Base-by-base conservation (phyloP, 371 early-diverging fungal species). In the Batkoa obscura region DNA sequence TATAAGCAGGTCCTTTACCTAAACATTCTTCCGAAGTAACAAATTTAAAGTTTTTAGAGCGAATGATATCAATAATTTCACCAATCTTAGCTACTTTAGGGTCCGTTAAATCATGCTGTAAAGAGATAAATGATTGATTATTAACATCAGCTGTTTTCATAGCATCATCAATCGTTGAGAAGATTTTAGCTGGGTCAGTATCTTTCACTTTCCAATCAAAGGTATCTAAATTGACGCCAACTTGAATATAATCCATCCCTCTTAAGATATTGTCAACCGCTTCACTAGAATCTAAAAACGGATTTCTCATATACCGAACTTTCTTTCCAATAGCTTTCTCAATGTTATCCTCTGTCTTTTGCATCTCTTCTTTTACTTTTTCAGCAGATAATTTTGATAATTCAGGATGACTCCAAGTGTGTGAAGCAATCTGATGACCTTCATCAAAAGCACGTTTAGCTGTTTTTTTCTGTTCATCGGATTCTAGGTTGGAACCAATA, bases 351-450 rank as follows among this genome's bases (percentile, higher is more conserved):
- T 59, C 68, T 60, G 48, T 64, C 64, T 17, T 37, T 10, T 38
- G 23, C 43, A 64, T 54, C 54, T 64, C 59, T 13, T 58, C 47
- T 15, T 12, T 9, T 2, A 72, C 66, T 34, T 65, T 62, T 34
- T 61, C 67, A 23, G 66, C 69, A 8, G 59, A 58, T 23, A 69
- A 41, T 37, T 62, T 62, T 58, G 69, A 62, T 3, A 75, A 50
- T 41, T 71, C 59, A 42, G 71, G 64, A 56, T 76, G 76, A 3
- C 68, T 67, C 51, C 66, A 76, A 2, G 76, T 76, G 58, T 76
- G 76, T 1, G 68, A 67, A 15, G 68, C 74, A 39, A 76, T 63
- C 38, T 69, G 66, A 56, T 76, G 76, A 12, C 76, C 75, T 34
- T 41, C 56, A 13, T 23, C 13, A 42, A n/a, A 45, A 6, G 30